phyloP scores from a whole-genome alignment of 805 yeast genomes.

The Yamadazyma philogaea region DNA sequence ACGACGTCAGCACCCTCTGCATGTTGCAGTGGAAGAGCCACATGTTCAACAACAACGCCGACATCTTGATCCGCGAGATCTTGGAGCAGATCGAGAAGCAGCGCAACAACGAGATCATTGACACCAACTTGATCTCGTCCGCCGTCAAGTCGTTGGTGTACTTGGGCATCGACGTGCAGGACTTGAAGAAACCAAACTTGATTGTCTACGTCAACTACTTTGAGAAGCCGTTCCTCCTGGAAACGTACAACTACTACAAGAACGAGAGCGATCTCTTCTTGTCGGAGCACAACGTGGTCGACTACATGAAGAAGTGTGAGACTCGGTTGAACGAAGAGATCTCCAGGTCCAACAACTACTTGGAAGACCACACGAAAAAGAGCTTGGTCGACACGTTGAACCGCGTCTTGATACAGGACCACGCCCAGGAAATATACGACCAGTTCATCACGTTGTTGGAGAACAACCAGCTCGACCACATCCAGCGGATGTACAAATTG shows the following conservation, averaged over 20 bases:
- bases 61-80: conserved; percentile 62
- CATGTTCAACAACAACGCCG: conserved; percentile 68
- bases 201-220: conserved; percentile 77
- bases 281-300: conserved; percentile 75
- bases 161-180: conserved; percentile 88
- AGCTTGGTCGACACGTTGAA: conserved; percentile 75
- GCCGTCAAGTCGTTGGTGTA: conserved; percentile 85
- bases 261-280: conserved; percentile 68
- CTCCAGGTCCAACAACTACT: conserved; percentile 67
- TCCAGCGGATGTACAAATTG: conserved; percentile 71
- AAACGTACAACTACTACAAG: conserved; percentile 63
- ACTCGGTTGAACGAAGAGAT: conserved; percentile 80
- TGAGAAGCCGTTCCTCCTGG: conserved; percentile 71
- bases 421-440: conserved; percentile 69
- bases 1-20: conserved; percentile 87
- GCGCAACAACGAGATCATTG: conserved; percentile 73
- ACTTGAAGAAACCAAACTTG: conserved; percentile 79
- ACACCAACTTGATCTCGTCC: conserved; percentile 59
- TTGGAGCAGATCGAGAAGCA: conserved; percentile 73
- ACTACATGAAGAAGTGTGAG: conserved; percentile 85
- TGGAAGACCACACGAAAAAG: conserved; percentile 83
- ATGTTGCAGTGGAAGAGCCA: conserved; percentile 83
- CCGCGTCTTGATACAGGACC: conserved; percentile 71
- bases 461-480: conserved; percentile 66
- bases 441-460: conserved; percentile 77